Percentiles rank a stretch among this genome's conserved stretches.
Evolutionary conservation across 345 rosid genomes (phyloP).

Genomic region (Xanthoceras sorbifolium): DNA sequence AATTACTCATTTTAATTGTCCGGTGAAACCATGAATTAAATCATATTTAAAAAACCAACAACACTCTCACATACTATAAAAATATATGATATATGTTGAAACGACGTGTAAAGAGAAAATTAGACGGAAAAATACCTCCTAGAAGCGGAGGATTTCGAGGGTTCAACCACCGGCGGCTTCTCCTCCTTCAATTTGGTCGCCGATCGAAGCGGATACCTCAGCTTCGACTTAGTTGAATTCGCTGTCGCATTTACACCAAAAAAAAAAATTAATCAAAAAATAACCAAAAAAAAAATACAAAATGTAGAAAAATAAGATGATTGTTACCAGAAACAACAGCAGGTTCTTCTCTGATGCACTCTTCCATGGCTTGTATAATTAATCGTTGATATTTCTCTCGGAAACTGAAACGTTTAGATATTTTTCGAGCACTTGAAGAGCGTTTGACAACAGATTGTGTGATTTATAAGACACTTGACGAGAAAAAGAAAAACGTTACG

Average conservation of each 20-base stretch:
- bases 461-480: constrained; percentile 12
- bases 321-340: constrained; percentile 46
- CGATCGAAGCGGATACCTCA: constrained; percentile 82
- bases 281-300: background rate
- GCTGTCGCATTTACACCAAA: constrained; percentile 21
- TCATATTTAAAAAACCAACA: background rate
- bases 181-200: constrained; percentile 61
- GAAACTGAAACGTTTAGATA: background rate
- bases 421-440: background rate
- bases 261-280: background rate
- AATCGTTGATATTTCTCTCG: background rate
- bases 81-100: background rate
- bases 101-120: background rate
- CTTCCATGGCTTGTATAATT: constrained; percentile 40
- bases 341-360: constrained; percentile 44
- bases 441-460: background rate
- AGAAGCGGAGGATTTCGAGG: constrained; percentile 45
- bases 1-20: background rate
- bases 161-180: constrained; percentile 49
- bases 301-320: background rate
- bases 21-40: background rate
- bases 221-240: constrained; percentile 57
- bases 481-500: background rate
- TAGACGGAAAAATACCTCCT: constrained; percentile 32
- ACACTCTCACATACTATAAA: too few species aligned